Percentiles rank a stretch among this genome's conserved stretches.
phyloP scores from a whole-genome alignment of 495 filamentous ascomycete species.

The Penicillium ochrochloron region DNA sequence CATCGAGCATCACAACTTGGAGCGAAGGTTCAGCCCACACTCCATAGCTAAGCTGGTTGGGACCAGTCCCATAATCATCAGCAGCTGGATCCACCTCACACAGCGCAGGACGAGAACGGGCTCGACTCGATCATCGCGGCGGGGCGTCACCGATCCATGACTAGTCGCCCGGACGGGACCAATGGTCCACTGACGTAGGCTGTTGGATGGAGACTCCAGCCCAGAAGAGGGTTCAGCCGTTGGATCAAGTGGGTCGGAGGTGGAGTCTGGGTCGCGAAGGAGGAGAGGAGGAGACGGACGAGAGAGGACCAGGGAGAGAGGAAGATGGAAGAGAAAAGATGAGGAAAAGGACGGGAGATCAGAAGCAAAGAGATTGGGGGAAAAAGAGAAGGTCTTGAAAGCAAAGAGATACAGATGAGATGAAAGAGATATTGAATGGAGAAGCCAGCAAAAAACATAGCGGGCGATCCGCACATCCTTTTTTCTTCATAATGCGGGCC shows the following conservation, averaged over 20 bases:
- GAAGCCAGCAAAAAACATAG: neutral
- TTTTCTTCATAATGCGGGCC: neutral
- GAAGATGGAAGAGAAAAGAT: neutral
- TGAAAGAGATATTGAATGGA: neutral
- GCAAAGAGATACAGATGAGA: neutral
- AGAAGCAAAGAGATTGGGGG: neutral
- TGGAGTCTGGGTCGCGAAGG: slow-evolving; percentile 15
- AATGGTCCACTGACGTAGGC: slow-evolving; percentile 29
- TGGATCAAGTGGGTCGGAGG: slow-evolving; percentile 35
- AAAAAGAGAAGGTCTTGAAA: neutral
- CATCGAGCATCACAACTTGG: slow-evolving; percentile 4
- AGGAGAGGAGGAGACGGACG: slow-evolving; percentile 3
- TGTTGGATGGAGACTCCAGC: slow-evolving; percentile 23
- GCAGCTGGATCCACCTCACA: slow-evolving; percentile 5
- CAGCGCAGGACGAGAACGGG: slow-evolving; percentile 22
- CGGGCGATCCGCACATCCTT: slow-evolving; percentile 9
- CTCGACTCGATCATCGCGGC: slow-evolving; percentile 36
- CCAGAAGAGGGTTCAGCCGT: slow-evolving; percentile 34
- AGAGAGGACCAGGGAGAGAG: neutral
- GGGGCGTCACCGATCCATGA: slow-evolving; percentile 40
- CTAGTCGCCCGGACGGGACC: slow-evolving; percentile 30
- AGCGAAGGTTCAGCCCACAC: slow-evolving; percentile 24
- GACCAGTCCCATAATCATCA: slow-evolving; percentile 13
- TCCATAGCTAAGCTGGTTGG: slow-evolving; percentile 1
- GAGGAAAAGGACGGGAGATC: neutral